Evolutionary conservation across 2,329 filamentous ascomycete species (phyloP), one percentile per base, ranked within the genome.

Genomic region (Corinectria fuckeliana): DNA sequence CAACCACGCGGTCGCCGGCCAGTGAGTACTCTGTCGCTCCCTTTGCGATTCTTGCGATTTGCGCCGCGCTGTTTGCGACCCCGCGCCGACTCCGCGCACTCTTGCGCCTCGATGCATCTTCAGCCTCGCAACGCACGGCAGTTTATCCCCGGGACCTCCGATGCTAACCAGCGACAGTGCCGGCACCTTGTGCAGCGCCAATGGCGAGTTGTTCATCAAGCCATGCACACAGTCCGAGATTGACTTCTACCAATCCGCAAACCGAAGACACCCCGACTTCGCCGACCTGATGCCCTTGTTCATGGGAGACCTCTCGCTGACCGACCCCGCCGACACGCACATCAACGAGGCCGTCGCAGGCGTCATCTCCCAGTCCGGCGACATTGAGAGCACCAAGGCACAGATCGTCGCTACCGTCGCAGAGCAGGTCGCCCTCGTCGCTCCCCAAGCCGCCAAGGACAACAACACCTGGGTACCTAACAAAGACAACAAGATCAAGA

Each of bases 151-250:
- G 32, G 32, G 32, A 18, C 32, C 32, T 36, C n/a, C 32, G 18
- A 39, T 49, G 20, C 68, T 71, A 56, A 68, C 60, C 26, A 55
- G 38, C 49, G 62, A 44, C 72, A 97, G 93, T 78, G 93, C 96
- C 67, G 95, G 95, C 65, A 94, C 96, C 45, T 86, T 96, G 69
- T 93, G 90, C 73, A 92, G 96, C 72, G 82, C 85, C 55, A 88
- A 91, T 52, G 95, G 95, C 73, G 87, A 90, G 64, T 82, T 98
- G 30, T 91, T 99, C 74, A 92, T 97, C 73, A 99, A 99, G 78
- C 95, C 95, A 16, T 98, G 94, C 76, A 96, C 91, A 0, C 79
- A 87, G 63, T 83, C 88, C 64, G 95, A 99, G 78, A 87, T 98
- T 69, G 84, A 88, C 42, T 99, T 99, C 76, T 99, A 99, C 81